These are phyloP conservation scores for Parietichytrium sp. DNA, from an alignment of 108 stramenopile genomes.

Conservation along the genomic window DNA sequence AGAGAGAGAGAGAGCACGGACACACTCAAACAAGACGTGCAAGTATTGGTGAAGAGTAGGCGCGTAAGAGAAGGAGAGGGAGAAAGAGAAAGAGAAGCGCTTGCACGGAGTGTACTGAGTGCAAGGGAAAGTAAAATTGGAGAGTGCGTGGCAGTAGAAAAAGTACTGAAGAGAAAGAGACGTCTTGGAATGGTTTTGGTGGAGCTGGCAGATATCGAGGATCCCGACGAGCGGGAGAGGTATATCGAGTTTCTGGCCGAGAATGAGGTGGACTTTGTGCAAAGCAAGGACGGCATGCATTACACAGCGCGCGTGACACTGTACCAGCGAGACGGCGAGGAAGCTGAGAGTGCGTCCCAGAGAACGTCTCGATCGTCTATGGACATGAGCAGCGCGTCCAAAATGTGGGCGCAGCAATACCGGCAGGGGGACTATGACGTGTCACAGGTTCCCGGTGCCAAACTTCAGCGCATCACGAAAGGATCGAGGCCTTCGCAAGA, in stretches of 20 bases:
- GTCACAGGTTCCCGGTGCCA: not conserved
- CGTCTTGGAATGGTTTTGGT: constrained; percentile 21
- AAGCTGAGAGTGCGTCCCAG: not conserved
- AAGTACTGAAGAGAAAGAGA: not conserved
- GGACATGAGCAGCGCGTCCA: not conserved
- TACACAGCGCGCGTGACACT: not conserved
- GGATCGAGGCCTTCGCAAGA: constrained; percentile 8
- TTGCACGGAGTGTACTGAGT: no score
- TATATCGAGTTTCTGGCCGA: constrained; percentile 31
- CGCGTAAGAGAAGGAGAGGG: no score
- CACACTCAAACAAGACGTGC: no score
- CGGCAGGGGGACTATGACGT: not conserved
- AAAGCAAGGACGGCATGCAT: not conserved
- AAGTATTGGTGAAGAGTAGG: no score
- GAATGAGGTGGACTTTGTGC: constrained; percentile 15
- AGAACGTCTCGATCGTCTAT: not conserved
- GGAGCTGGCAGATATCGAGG: constrained; percentile 22
- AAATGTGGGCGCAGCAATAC: not conserved
- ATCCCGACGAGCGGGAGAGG: not conserved
- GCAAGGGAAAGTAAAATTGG: not conserved
- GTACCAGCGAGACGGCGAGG: not conserved
- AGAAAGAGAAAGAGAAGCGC: no score
- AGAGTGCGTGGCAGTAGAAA: not conserved
- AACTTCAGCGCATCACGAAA: not conserved
- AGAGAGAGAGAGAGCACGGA: no score